A percentile compares a stretch with the other conserved stretches of the same genome.
phyloP scores from a whole-genome alignment of 768 basidiomycete genomes.

The Obba rivulosa region DNA sequence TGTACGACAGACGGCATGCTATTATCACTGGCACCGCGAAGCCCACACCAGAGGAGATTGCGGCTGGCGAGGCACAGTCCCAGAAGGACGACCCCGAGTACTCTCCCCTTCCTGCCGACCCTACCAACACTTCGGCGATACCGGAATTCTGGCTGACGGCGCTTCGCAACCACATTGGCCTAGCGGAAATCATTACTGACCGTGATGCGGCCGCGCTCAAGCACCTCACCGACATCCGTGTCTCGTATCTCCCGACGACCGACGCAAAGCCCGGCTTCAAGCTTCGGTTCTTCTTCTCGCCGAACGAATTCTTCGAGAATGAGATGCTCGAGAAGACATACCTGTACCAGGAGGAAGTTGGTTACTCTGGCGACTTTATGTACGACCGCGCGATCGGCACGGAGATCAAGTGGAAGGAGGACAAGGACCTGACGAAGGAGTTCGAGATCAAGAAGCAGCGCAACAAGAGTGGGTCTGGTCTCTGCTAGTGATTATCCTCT shows the following conservation, averaged over 20 bases:
- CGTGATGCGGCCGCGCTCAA: conserved; percentile 86
- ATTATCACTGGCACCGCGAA: conserved; percentile 76
- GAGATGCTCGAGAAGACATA: conserved; percentile 87
- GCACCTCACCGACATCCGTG: conserved; percentile 70
- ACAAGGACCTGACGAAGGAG: conserved; percentile 95
- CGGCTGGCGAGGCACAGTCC: conserved; percentile 68
- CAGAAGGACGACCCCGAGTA: conserved; percentile 74
- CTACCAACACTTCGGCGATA: conserved; percentile 45
- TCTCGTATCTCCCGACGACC: conserved; percentile 66
- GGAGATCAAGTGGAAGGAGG: conserved; percentile 95
- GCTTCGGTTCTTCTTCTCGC: conserved; percentile 73
- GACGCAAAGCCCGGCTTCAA: conserved; percentile 87
- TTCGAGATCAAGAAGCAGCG: conserved; percentile 99
- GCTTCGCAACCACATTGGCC: conserved; percentile 82
- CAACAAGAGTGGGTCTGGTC: conserved; percentile 75
- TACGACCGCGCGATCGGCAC: conserved; percentile 93
- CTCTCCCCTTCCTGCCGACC: conserved; percentile 38
- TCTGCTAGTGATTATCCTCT: background rate
- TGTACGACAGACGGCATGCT: conserved; percentile 80
- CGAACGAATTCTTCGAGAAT: conserved; percentile 89
- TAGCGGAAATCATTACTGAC: conserved; percentile 88
- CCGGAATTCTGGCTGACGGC: conserved; percentile 99
- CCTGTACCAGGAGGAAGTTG: conserved; percentile 85
- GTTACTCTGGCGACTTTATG: conserved; percentile 95
- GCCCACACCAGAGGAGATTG: conserved; percentile 78